Percentiles rank a stretch among this genome's conserved stretches.
Evolutionary conservation across 768 basidiomycete species (phyloP).

Genomic region (Mycena galericulata): DNA sequence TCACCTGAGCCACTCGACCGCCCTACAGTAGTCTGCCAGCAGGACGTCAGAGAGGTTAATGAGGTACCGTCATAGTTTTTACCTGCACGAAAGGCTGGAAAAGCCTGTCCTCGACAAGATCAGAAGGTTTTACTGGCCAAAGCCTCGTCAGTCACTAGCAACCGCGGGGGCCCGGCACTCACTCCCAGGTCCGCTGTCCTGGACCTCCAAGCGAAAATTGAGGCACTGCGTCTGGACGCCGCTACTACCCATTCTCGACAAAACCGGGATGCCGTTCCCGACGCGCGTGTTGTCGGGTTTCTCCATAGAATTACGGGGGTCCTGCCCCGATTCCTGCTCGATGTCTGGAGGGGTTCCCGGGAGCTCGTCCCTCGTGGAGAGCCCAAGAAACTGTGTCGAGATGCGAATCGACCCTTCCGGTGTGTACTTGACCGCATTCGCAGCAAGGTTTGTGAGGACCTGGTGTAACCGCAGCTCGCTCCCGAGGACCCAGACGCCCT

Average conservation of each 20-base stretch:
- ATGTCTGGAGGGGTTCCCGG: slow-evolving; percentile 30
- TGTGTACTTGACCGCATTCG: slow-evolving; percentile 51
- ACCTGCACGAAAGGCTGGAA: slow-evolving; percentile 44
- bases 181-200: slow-evolving; percentile 36
- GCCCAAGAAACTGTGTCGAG: slow-evolving; percentile 32
- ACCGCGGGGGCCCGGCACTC: not conserved
- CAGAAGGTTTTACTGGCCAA: slow-evolving; percentile 36
- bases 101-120: slow-evolving; percentile 39
- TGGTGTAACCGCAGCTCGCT: slow-evolving; percentile 56
- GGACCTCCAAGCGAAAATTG: slow-evolving; percentile 35
- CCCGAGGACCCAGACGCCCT: slow-evolving; percentile 50
- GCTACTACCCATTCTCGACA: slow-evolving; percentile 12
- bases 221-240: slow-evolving; percentile 29
- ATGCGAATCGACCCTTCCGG: slow-evolving; percentile 44
- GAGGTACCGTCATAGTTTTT: no score
- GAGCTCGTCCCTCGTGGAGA: slow-evolving; percentile 29
- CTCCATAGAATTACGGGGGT: no score
- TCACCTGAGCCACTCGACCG: slow-evolving; percentile 50
- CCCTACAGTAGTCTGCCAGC: slow-evolving; percentile 48
- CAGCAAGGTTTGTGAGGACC: slow-evolving; percentile 52
- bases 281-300: not conserved
- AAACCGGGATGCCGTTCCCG: not conserved
- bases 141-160: not conserved
- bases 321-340: slow-evolving; percentile 2
- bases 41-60: not conserved